Percentiles rank a stretch among this genome's conserved stretches.
Conservation (phyloP, 768 basidiomycete genomes). For the Hygrocybe coccinea region DNA sequence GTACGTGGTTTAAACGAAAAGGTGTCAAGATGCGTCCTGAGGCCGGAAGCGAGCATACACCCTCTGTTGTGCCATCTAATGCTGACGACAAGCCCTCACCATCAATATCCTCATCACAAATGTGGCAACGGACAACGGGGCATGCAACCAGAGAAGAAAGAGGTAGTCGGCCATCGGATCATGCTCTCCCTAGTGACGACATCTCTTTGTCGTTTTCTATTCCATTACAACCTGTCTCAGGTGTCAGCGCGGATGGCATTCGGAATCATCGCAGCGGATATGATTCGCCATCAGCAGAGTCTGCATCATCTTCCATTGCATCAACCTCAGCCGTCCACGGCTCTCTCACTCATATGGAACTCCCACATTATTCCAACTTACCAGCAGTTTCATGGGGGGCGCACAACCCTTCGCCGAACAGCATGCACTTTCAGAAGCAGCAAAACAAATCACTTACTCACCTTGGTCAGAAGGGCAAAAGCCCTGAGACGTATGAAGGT, state of each 20-base stretch:
- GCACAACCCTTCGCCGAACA: slow-evolving; percentile 21
- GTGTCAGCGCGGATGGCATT: neutral
- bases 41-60: slow-evolving; percentile 12
- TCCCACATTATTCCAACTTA: slow-evolving; percentile 15
- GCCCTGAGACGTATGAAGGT: neutral
- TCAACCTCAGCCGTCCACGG: slow-evolving; percentile 3
- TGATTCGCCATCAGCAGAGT: slow-evolving; percentile 16
- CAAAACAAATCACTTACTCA: slow-evolving; percentile 9
- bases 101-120: slow-evolving; percentile 12
- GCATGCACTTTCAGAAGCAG: slow-evolving; percentile 6
- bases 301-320: slow-evolving; percentile 13
- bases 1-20: slow-evolving; percentile 53
- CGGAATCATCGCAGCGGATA: slow-evolving; percentile 6
- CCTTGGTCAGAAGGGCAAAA: neutral
- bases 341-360: slow-evolving; percentile 1
- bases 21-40: slow-evolving; percentile 40
- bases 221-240: neutral
- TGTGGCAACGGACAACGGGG: slow-evolving; percentile 16
- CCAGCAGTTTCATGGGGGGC: slow-evolving; percentile 16
- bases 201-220: slow-evolving; percentile 6
- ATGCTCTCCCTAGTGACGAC: slow-evolving; percentile 5
- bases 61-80: neutral
- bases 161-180: slow-evolving; percentile 22
- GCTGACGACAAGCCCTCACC: slow-evolving; percentile 1
- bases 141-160: slow-evolving; percentile 7